Conservation (phyloP, 2,329 filamentous ascomycete species). For the Teratosphaeria epicoccoides region DNA sequence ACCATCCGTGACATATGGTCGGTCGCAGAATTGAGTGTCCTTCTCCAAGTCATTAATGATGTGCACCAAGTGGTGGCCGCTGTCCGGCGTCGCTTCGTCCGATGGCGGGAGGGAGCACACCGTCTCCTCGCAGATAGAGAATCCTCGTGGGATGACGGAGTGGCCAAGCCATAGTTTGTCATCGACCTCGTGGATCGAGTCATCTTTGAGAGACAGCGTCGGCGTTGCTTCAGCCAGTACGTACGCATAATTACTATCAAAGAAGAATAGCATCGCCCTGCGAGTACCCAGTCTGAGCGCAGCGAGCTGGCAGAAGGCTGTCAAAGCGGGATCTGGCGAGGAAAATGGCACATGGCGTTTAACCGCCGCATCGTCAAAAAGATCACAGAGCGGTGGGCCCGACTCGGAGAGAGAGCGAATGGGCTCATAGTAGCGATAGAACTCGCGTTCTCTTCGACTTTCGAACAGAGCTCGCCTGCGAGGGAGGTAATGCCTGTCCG, state of each 20-base stretch:
- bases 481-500: background rate
- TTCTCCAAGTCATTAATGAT: constrained; percentile 22
- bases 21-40: constrained; percentile 18
- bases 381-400: constrained; percentile 17
- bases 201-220: constrained; percentile 6
- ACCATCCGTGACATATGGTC: constrained; percentile 19
- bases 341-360: constrained; percentile 16
- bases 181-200: constrained; percentile 12
- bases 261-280: constrained; percentile 5
- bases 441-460: constrained; percentile 21
- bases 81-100: background rate
- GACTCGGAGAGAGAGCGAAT: constrained; percentile 17
- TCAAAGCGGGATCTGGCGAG: constrained; percentile 31
- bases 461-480: constrained; percentile 11
- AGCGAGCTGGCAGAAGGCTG: constrained; percentile 41
- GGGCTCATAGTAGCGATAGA: constrained; percentile 23
- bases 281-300: constrained; percentile 19
- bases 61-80: constrained; percentile 6
- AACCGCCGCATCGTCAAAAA: constrained; percentile 13
- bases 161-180: constrained; percentile 23
- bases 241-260: constrained; percentile 1
- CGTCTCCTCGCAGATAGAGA: constrained; percentile 23
- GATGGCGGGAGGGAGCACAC: constrained; percentile 10
- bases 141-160: constrained; percentile 18
- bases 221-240: constrained; percentile 3